Evolutionary conservation across 2,329 filamentous ascomycete species (phyloP), one percentile per base, ranked within the genome.

Genomic region (Hypoxylon sp.): DNA sequence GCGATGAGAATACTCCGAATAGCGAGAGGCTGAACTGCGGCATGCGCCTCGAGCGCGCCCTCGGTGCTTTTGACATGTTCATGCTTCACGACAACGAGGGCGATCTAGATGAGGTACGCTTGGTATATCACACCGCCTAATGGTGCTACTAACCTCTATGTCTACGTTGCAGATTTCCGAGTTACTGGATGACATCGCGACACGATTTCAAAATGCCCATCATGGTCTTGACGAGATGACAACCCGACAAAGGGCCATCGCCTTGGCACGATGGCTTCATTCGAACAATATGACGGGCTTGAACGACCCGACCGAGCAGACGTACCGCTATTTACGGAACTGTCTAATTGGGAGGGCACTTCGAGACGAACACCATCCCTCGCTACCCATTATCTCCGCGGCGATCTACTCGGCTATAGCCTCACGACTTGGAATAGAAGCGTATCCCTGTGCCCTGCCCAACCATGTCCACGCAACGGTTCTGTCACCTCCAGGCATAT

Each of bases 1-100:
- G 62, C 57, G 62, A 69, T 50, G 70, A 72, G 17, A 55, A 68
- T 35, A 61, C 69, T 8, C 69, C 74, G 10, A 72, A 71, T 29
- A 70, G 69, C 80, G 74, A 77, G 10, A 75, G 65, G 27, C 82
- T 85, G 5, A 83, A 86, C 58, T 80, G 83, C 59, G 82, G 89
- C 21, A 78, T 87, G 75, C 74, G 73, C 6, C 83, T 97, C 19
- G 94, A 97, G 77, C 86, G 87, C 63, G 91, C 91, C 1, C 82
- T 98, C 15, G 92, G 90, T 19, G 92, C 91, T 13, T 97, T 97
- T 78, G 96, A 98, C 79, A 87, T 98, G 80, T 98, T 98, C 79
- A 89, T 97, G 50, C 83, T 95, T 29, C 89, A 91, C 71, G 91
- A 91, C 60, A 86, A 89, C 17, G 84, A 86, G 31, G 89, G 91